These are phyloP conservation scores for Claviceps arundinis DNA, from an alignment of 2,329 filamentous ascomycete genomes.

Conservation along the genomic window DNA sequence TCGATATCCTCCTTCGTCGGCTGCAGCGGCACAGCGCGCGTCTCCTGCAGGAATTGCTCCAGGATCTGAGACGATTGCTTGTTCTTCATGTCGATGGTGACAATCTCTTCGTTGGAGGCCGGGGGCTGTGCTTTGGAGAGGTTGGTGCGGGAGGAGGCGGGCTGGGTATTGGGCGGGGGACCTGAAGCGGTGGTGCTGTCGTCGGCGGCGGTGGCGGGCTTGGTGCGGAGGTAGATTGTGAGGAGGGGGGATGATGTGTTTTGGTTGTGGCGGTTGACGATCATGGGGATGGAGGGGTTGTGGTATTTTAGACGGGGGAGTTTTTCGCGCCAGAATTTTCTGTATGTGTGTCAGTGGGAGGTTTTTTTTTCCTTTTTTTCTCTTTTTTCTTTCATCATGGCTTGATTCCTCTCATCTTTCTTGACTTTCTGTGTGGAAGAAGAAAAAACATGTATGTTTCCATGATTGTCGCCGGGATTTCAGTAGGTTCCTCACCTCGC, in stretches of 20 bases:
- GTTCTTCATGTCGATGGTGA: slow-evolving; percentile 51
- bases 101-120: slow-evolving; percentile 32
- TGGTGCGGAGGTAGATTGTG: slow-evolving; percentile 49
- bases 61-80: slow-evolving; percentile 50
- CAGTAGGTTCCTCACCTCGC: slow-evolving; percentile 38
- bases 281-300: slow-evolving; percentile 77
- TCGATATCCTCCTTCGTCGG: slow-evolving; percentile 46
- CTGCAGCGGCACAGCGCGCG: slow-evolving; percentile 42
- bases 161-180: slow-evolving; percentile 19
- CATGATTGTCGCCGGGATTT: too few relatives aligned
- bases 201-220: slow-evolving; percentile 6
- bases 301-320: slow-evolving; percentile 86
- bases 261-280: slow-evolving; percentile 55
- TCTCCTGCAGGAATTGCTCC: slow-evolving; percentile 45
- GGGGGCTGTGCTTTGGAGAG: slow-evolving; percentile 35
- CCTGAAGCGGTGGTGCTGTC: background rate
- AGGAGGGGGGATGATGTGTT: slow-evolving; percentile 45
- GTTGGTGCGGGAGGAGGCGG: slow-evolving; percentile 33
- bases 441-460: too few relatives aligned
- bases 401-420: too few relatives aligned
- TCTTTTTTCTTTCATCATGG: too few relatives aligned
- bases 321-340: slow-evolving; percentile 78
- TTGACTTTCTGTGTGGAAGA: too few relatives aligned
- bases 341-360: slow-evolving; percentile 21
- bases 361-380: background rate